A percentile compares a stretch with the other conserved stretches of the same genome.
These are phyloP conservation scores for Senna tora DNA, from an alignment of 306 rosid species.

Conservation along the genomic window DNA sequence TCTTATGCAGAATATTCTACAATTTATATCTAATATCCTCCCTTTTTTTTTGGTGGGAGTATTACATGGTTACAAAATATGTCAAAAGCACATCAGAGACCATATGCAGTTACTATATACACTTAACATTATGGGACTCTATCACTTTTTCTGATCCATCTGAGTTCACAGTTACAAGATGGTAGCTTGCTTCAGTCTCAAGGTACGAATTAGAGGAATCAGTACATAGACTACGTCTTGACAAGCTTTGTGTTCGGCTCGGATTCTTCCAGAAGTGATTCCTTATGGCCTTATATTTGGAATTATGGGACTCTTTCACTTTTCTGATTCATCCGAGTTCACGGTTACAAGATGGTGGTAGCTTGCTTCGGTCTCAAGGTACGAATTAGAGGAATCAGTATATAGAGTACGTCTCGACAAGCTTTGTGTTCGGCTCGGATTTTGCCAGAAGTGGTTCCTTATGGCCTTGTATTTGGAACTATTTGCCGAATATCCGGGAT, in stretches of 20 bases:
- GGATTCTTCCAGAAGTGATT: no score
- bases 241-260: no score
- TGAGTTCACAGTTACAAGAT: conserved; percentile 45
- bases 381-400: conserved; percentile 58
- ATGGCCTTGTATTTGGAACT: conserved; percentile 60
- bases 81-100: neutral
- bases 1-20: neutral
- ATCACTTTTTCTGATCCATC: conserved; percentile 43
- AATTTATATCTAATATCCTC: neutral
- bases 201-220: conserved; percentile 55
- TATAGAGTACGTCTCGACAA: conserved; percentile 52
- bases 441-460: conserved; percentile 85
- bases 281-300: no score
- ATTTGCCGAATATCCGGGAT: conserved; percentile 73
- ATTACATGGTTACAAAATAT: neutral
- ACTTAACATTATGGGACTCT: conserved; percentile 13
- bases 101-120: neutral
- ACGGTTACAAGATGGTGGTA: conserved; percentile 42
- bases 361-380: conserved; percentile 49
- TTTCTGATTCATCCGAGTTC: conserved; percentile 47
- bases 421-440: conserved; percentile 67
- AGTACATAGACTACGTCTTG: conserved; percentile 43
- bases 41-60: neutral
- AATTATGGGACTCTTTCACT: conserved; percentile 30
- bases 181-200: conserved; percentile 51